A percentile compares a stretch with the other conserved stretches of the same genome.
These are phyloP conservation scores for Tricholoma bakamatsutake DNA, from an alignment of 768 basidiomycete species.

Conservation along the genomic window DNA sequence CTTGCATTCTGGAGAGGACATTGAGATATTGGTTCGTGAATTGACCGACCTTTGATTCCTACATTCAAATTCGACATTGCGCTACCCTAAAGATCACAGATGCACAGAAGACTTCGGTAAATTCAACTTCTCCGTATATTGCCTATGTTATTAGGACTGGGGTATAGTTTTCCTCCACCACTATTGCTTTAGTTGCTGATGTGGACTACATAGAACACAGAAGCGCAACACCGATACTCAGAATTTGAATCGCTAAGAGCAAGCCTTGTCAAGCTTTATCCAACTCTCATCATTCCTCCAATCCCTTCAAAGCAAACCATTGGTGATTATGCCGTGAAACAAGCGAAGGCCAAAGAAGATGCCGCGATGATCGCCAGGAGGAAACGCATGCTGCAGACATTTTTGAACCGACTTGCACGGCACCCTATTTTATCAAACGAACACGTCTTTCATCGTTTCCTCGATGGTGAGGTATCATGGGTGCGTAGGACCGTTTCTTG, in stretches of 20 bases:
- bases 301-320: slow-evolving; percentile 96
- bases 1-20: slow-evolving; percentile 77
- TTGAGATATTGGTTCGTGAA: slow-evolving; percentile 65
- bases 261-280: slow-evolving; percentile 82
- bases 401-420: slow-evolving; percentile 81
- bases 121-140: slow-evolving; percentile 88
- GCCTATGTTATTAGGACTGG: slow-evolving; percentile 89
- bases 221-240: slow-evolving; percentile 89
- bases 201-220: slow-evolving; percentile 49
- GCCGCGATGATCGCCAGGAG: slow-evolving; percentile 84
- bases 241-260: slow-evolving; percentile 93
- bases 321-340: slow-evolving; percentile 95
- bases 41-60: neutral
- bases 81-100: slow-evolving; percentile 68
- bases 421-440: slow-evolving; percentile 97
- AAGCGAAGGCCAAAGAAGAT: slow-evolving; percentile 95
- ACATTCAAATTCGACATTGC: neutral
- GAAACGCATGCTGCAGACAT: slow-evolving; percentile 93
- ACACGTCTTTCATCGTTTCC: slow-evolving; percentile 92
- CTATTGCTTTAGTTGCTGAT: slow-evolving; percentile 3
- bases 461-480: slow-evolving; percentile 97
- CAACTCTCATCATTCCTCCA: slow-evolving; percentile 94
- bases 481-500: slow-evolving; percentile 33
- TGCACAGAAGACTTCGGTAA: slow-evolving; percentile 90
- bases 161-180: slow-evolving; percentile 34